phyloP scores from a whole-genome alignment of 768 basidiomycete species.

The Leucocoprinus leucothites region DNA sequence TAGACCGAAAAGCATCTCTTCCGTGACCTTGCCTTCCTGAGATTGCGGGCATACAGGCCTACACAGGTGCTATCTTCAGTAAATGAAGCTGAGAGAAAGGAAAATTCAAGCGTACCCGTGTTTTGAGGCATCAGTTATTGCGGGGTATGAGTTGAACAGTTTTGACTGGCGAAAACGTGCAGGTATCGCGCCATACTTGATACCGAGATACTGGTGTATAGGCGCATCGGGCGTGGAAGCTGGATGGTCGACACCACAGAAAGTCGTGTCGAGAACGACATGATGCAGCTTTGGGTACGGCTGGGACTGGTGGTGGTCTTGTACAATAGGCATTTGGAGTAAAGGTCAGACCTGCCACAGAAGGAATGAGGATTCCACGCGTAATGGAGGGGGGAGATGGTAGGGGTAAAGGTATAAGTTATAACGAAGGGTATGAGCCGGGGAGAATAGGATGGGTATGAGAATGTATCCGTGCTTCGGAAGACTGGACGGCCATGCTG shows the following conservation, averaged over 20 bases:
- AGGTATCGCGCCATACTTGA: conserved; percentile 74
- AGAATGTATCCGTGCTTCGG: conserved; percentile 16
- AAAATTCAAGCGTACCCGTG: conserved; percentile 74
- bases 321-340: conserved; percentile 26
- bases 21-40: conserved; percentile 38
- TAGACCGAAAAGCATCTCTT: conserved; percentile 63
- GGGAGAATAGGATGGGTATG: conserved; percentile 14
- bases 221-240: conserved; percentile 51
- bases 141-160: conserved; percentile 54
- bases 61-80: too few species aligned
- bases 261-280: conserved; percentile 54
- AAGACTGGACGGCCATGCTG: conserved; percentile 20
- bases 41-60: conserved; percentile 79
- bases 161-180: conserved; percentile 75
- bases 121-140: conserved; percentile 57
- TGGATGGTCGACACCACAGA: conserved; percentile 61
- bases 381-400: conserved; percentile 10
- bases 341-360: conserved; percentile 2
- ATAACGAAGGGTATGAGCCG: conserved; percentile 20
- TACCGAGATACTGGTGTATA: conserved; percentile 72
- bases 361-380: conserved; percentile 13
- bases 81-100: too few species aligned
- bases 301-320: conserved; percentile 17
- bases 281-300: conserved; percentile 43
- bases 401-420: conserved; percentile 16